Base-by-base conservation (phyloP, 345 rosid species). In the Leavenworthia alabamica region DNA sequence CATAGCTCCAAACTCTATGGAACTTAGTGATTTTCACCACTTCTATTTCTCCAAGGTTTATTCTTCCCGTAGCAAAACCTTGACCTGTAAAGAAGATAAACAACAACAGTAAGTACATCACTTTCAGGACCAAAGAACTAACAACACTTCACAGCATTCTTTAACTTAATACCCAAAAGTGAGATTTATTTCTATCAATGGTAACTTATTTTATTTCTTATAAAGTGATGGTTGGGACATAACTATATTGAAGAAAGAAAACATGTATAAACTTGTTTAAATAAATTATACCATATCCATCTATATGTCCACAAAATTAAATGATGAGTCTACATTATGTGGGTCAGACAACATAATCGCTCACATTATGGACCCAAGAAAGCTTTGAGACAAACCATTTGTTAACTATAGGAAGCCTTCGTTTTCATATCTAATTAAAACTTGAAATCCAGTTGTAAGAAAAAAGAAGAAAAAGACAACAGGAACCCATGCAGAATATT, bases 1-100 rank as follows among this genome's bases (percentile, higher is more conserved):
- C 53, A 67, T 78, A 85, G 75, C 82, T 77, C 96, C 90, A 88
- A 3, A 84, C 57, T 46, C 73, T 68, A 65, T 84, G 85, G 59
- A 91, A 84, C 49, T 81, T 57, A 2, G 84, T 79, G 33, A 86
- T 73, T 68, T 84, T 57, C 43, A 75, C 49, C 53, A 88, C 95
- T 71, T 84, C 83, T 41, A 88, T 24, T 44, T 81, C 86, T 32
- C 96, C 98, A 2, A 91, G 73, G 70, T 44, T 71, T 74, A 91
- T 83, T 65, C 64, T 81, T 44, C 83, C 84, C 3, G 79, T 75
- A 31, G 86, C 82, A 71, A 90, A 90, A 66, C 82, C 96, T 28
- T 70, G 41, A 40, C 97, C 97, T 90, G 78, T 54, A 20, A 73
- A 74, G 36, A 67, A 67, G 44, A 33, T 36, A 26, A 47, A 6